Evolutionary conservation across 306 rosid species (phyloP).

Genomic region (Prunus davidiana): DNA sequence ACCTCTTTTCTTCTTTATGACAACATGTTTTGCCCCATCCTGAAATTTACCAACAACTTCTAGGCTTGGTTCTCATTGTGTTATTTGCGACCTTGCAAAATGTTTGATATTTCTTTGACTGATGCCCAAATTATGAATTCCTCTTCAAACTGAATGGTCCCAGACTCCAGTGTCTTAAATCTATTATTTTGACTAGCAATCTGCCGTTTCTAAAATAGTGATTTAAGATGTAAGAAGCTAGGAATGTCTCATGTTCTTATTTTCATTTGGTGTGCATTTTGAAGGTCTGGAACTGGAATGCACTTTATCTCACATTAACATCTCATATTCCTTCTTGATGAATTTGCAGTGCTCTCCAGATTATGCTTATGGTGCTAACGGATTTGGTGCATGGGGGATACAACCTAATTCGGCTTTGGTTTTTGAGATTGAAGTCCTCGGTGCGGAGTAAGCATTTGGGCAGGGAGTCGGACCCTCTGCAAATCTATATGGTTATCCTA

Average conservation of each 20-base stretch:
- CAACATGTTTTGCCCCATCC: background rate
- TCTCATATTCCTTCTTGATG: conserved; percentile 14
- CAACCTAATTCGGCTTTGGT: conserved; percentile 74
- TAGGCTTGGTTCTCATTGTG: background rate
- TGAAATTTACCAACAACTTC: background rate
- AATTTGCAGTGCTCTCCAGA: conserved; percentile 92
- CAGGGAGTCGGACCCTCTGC: background rate
- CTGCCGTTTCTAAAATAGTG: background rate
- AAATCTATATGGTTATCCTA: conserved; percentile 3
- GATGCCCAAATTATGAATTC: background rate
- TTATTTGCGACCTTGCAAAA: background rate
- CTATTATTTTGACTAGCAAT: background rate
- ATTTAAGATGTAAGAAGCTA: background rate
- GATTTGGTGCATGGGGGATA: conserved; percentile 92
- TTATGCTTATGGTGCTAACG: conserved; percentile 85
- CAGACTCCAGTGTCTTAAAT: background rate
- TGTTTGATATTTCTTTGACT: background rate
- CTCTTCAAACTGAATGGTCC: background rate
- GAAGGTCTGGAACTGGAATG: background rate
- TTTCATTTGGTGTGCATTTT: background rate
- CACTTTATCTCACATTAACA: conserved; percentile 11
- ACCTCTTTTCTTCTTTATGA: background rate
- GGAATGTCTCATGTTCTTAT: background rate
- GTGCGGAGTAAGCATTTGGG: conserved; percentile 34
- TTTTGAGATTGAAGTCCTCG: conserved; percentile 83